phyloP scores from a whole-genome alignment of 805 yeast species.

The Scheffersomyces spartinae region DNA sequence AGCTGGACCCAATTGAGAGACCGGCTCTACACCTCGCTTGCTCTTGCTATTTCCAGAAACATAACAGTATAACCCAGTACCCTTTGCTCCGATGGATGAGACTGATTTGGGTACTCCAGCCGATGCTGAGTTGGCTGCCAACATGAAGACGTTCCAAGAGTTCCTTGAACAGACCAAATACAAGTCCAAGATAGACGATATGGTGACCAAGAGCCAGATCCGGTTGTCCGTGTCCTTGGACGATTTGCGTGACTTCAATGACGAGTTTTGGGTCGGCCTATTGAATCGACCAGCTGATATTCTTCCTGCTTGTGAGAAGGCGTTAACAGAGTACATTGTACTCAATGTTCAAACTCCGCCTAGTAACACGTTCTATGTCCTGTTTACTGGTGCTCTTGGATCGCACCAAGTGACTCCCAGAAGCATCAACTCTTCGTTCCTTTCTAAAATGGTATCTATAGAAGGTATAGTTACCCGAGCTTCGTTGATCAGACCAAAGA shows the following conservation, averaged over 20 bases:
- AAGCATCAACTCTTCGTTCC: slow-evolving; percentile 61
- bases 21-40: too few species aligned
- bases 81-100: too few species aligned
- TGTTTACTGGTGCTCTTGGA: slow-evolving; percentile 88
- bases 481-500: slow-evolving; percentile 86
- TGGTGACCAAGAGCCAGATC: slow-evolving; percentile 56
- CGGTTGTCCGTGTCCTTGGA: slow-evolving; percentile 73
- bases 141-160: slow-evolving; percentile 82
- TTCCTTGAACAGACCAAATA: slow-evolving; percentile 66
- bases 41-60: too few species aligned
- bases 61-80: too few species aligned
- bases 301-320: slow-evolving; percentile 82
- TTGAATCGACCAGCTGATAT: slow-evolving; percentile 70
- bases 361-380: slow-evolving; percentile 52
- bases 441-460: slow-evolving; percentile 74
- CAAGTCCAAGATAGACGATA: slow-evolving; percentile 55
- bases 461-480: slow-evolving; percentile 96
- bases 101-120: too few species aligned
- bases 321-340: slow-evolving; percentile 67
- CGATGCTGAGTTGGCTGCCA: slow-evolving; percentile 56
- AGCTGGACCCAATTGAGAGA: too few species aligned
- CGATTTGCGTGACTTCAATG: slow-evolving; percentile 77
- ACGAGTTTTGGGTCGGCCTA: slow-evolving; percentile 65
- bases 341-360: slow-evolving; percentile 54
- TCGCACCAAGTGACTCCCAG: slow-evolving; percentile 80